Base-by-base conservation (phyloP, 73 alveolate species). In the Paramecium primaurelia region DNA sequence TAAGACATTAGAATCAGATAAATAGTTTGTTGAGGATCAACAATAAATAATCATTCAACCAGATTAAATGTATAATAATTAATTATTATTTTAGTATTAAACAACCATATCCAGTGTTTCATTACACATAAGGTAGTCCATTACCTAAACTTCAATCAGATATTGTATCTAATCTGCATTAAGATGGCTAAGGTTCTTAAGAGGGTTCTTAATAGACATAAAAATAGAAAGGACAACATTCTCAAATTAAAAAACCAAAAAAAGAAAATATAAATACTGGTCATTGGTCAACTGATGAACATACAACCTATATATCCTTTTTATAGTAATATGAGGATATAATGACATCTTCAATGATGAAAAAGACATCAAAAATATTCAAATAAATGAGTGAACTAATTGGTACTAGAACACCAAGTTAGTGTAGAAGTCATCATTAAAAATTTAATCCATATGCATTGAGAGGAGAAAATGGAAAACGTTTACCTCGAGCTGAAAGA, bases 291-390 rank as follows among this genome's bases (percentile, higher is more conserved):
- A 80, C 77, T 14, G 91, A 80, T 26, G 91, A 80, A 80, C 91
- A 80, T 80, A 10, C 47, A 7, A 80, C 91, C 3, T 80, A 80
- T 44, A 80, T 80, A 18, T 32, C 49, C 20, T 80, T 80, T 80
- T 64, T 80, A 26, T 28, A 80, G 58, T 28, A 80, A 47, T 80
- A 80, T 47, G 91, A 80, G 32, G 73, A 42, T 80, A 80, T 80
- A 32, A 80, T 80, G 91, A 80, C 91, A 25, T 80, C 91, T 8
- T 80, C 91, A 5, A 80, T 80, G 91, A 80, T 80, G 91, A 80
- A 80, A 16, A 80, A 80, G 28, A 80, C 91, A 80, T 80, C 91
- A 42, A 80, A 80, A 49, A 80, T 80, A 80, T 80, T 80, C 58
- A 80, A 80, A 80, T 49, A 80, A 47, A 80, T 80, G 91, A 80